A percentile compares a stretch with the other conserved stretches of the same genome.
Conservation (phyloP, 768 basidiomycete species). For the Ephemerocybe angulata region DNA sequence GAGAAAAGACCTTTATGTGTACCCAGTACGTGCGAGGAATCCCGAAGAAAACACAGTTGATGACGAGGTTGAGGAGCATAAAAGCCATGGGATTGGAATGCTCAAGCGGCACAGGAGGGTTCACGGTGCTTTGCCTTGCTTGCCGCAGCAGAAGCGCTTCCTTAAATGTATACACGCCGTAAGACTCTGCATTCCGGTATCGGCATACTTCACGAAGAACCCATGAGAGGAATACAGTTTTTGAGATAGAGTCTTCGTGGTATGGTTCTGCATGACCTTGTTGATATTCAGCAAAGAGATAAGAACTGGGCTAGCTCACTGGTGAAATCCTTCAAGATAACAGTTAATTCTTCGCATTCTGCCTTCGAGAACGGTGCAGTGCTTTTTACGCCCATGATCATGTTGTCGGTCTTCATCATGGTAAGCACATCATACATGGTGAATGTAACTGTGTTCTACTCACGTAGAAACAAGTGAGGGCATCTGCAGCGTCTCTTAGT, state of each 20-base stretch:
- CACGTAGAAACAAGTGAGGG: slow-evolving; percentile 49
- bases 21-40: slow-evolving; percentile 50
- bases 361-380: slow-evolving; percentile 50
- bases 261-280: slow-evolving; percentile 22
- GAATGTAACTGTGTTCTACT: slow-evolving; percentile 4
- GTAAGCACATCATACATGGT: neutral
- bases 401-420: slow-evolving; percentile 40
- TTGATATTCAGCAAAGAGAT: neutral
- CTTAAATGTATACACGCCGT: slow-evolving; percentile 40
- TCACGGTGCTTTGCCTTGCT: slow-evolving; percentile 15
- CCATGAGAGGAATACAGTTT: slow-evolving; percentile 47
- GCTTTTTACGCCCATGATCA: slow-evolving; percentile 41
- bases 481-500: slow-evolving; percentile 44
- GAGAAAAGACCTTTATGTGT: slow-evolving; percentile 37
- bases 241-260: slow-evolving; percentile 34
- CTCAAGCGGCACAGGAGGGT: slow-evolving; percentile 7
- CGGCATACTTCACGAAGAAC: slow-evolving; percentile 50
- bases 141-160: slow-evolving; percentile 21
- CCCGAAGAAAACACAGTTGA: slow-evolving; percentile 46
- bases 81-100: slow-evolving; percentile 23
- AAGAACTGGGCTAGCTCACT: slow-evolving; percentile 14
- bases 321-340: slow-evolving; percentile 34
- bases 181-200: slow-evolving; percentile 43
- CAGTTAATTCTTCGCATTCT: slow-evolving; percentile 49
- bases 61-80: slow-evolving; percentile 32